Percentiles rank a stretch among this genome's conserved stretches.
Evolutionary conservation across 2,329 filamentous ascomycete genomes (phyloP).

Genomic region (Colletotrichum sp.): DNA sequence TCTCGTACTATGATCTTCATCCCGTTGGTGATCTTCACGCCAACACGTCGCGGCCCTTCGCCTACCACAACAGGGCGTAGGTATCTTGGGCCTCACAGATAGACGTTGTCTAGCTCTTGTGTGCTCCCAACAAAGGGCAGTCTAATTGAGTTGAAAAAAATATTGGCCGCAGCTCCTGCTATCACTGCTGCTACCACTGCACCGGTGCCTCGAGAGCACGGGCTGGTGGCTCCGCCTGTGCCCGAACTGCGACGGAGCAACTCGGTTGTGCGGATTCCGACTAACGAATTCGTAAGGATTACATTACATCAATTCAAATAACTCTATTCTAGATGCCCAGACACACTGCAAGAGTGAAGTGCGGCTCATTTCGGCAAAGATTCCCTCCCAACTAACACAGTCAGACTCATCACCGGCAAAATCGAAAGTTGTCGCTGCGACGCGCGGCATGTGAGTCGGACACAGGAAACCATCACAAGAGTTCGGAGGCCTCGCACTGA

Average conservation of each 20-base stretch:
- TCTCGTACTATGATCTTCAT: not conserved
- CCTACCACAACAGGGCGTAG: not conserved
- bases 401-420: not conserved
- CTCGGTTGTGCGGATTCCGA: not conserved
- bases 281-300: not conserved
- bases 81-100: rapidly evolving
- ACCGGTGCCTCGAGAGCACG: not conserved
- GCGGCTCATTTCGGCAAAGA: not conserved
- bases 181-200: not conserved
- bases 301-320: not conserved
- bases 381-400: not conserved
- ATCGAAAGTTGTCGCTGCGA: not conserved
- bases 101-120: rapidly evolving
- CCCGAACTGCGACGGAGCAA: not conserved
- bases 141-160: not conserved
- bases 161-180: not conserved
- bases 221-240: not conserved
- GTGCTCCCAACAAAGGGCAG: not conserved
- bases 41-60: not conserved
- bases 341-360: not conserved
- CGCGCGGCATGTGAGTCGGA: not conserved
- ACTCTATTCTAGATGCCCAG: not conserved
- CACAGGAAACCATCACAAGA: not conserved
- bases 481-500: not conserved
- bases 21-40: rapidly evolving